Percentiles rank a stretch among this genome's conserved stretches.
phyloP scores from a whole-genome alignment of 371 early-diverging fungal genomes.

The Rhizomucor miehei region DNA sequence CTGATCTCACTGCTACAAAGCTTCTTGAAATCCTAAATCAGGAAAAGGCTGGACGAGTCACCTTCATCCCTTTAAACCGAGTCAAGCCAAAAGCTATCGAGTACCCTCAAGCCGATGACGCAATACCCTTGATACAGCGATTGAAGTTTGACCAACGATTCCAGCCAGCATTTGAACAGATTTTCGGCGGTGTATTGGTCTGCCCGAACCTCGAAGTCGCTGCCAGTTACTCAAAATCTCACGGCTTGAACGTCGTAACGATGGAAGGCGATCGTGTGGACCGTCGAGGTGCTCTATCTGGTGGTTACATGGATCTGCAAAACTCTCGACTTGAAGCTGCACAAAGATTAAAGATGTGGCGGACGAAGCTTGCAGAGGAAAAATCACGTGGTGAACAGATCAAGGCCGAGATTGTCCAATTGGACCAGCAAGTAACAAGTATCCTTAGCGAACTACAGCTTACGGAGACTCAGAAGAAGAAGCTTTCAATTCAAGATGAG shows the following conservation, averaged over 20 bases:
- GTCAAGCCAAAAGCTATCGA: conserved; percentile 56
- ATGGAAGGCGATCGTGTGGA: conserved; percentile 95
- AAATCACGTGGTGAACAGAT: conserved; percentile 39
- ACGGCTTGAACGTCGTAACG: conserved; percentile 83
- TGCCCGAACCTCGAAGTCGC: conserved; percentile 88
- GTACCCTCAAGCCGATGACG: conserved; percentile 75
- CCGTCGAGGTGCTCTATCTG: conserved; percentile 89
- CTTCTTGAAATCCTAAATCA: conserved; percentile 75
- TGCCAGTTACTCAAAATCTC: conserved; percentile 71
- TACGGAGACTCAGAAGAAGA: conserved; percentile 48
- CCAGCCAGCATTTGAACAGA: conserved; percentile 73
- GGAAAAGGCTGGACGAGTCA: conserved; percentile 84
- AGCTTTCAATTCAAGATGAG: conserved; percentile 50
- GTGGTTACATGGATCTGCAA: conserved; percentile 84
- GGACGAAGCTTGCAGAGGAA: conserved; percentile 46
- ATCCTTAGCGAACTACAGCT: conserved; percentile 49
- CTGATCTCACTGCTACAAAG: conserved; percentile 83
- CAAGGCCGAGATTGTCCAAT: conserved; percentile 45
- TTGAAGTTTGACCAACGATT: conserved; percentile 68
- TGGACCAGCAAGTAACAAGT: conserved; percentile 75
- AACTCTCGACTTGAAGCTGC: conserved; percentile 78
- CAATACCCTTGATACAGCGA: conserved; percentile 80
- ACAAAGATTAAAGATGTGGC: conserved; percentile 37
- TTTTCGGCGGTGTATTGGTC: conserved; percentile 91
- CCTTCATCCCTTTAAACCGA: conserved; percentile 97